Evolutionary conservation across 768 basidiomycete genomes (phyloP), one percentile per base, ranked within the genome.

Genomic region (Hebeloma cylindrosporum): DNA sequence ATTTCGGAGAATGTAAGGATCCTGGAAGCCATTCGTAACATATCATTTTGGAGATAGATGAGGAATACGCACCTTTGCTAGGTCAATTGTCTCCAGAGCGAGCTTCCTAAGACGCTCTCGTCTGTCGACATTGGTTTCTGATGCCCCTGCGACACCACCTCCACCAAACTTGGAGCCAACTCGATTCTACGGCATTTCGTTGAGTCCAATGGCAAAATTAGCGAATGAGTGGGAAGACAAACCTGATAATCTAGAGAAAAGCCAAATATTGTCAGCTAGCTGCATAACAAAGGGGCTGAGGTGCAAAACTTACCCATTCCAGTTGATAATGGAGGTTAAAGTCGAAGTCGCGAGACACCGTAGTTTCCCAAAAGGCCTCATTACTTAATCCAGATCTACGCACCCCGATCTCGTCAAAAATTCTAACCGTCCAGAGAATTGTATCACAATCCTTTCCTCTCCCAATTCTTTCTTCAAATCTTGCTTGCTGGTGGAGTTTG

Each of bases 1-100:
- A 65, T 97, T 99, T 67, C 95, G 91, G 27, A 99, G 82, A 62
- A 99, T 97, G 66, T 97, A 98, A 6, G 95, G 95, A 69, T 98
- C 95, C 92, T 67, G 29, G 38, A 33, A 25, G 25, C 8, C 10
- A 20, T 43, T 31, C 90, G 55, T 34, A 6, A 27, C n/a, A 41
- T 14, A 10, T 16, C 31, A 25, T 27, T 56, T 39, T 58, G 51
- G 49, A 27, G 43, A 45, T 2, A 11, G 4, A 36, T 10, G 46
- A n/a, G 32, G 3, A 39, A 25, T 9, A 23, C 77, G 49, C 54
- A 88, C 95, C 74, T 97, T 98, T 28, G 95, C 94, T 41, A 98
- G 79, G 66, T 99, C 96, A 58, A 99, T 97, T 0, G 95, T 97
- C 70, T 97, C 94, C 48, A 97, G 72, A 2, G 93, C 94, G 34